These are phyloP conservation scores for Coemansia sp. DNA, from an alignment of 192 early-diverging fungal genomes.

Conservation along the genomic window DNA sequence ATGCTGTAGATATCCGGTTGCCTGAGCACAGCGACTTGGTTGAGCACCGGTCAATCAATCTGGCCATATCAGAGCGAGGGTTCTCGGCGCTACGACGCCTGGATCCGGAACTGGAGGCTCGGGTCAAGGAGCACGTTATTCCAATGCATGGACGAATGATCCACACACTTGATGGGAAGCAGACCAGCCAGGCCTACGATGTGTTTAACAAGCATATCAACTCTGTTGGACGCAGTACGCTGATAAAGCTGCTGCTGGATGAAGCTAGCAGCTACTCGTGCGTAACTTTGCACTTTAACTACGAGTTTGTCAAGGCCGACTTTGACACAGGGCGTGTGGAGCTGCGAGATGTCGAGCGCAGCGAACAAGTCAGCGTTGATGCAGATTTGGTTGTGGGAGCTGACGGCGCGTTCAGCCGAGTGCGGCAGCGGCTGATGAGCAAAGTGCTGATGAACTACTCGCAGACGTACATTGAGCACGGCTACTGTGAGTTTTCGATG, in stretches of 20 bases:
- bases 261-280: slow-evolving; percentile 65
- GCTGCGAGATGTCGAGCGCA: slow-evolving; percentile 30
- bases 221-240: slow-evolving; percentile 81
- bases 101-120: slow-evolving; percentile 64
- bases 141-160: slow-evolving; percentile 96
- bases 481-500: slow-evolving; percentile 91
- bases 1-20: slow-evolving; percentile 61
- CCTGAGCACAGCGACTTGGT: slow-evolving; percentile 57
- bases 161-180: slow-evolving; percentile 70
- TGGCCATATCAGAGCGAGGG: slow-evolving; percentile 87
- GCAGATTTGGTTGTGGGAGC: slow-evolving; percentile 85
- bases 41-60: slow-evolving; percentile 84
- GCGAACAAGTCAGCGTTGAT: slow-evolving; percentile 27
- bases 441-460: slow-evolving; percentile 75
- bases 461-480: slow-evolving; percentile 89
- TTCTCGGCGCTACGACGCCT: slow-evolving; percentile 75
- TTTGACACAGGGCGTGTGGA: slow-evolving; percentile 65
- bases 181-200: slow-evolving; percentile 81
- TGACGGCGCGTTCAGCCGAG: slow-evolving; percentile 83
- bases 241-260: slow-evolving; percentile 80
- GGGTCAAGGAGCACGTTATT: slow-evolving; percentile 68
- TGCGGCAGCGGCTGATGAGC: slow-evolving; percentile 80
- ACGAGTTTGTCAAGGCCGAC: slow-evolving; percentile 67
- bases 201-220: slow-evolving; percentile 91
- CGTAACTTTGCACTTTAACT: slow-evolving; percentile 76